Base-by-base conservation (phyloP, 202 grass and related monocot species). In the Elaeis oleifera region DNA sequence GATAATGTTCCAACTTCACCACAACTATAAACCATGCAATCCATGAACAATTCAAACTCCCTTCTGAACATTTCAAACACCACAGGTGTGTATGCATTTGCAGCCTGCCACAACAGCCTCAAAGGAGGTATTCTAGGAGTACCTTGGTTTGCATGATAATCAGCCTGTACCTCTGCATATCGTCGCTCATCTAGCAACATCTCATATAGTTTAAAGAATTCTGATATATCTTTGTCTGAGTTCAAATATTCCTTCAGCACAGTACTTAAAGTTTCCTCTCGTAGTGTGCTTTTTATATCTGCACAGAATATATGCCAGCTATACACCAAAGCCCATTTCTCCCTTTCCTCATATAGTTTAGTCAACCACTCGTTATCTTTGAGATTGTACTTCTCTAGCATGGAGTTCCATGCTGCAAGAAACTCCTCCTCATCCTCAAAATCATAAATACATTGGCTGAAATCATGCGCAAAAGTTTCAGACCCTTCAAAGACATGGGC, bases 341-440 rank as follows among this genome's bases (percentile, higher is more conserved):
- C 87, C 64, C 81, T 77, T 50, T 86, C 84, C 65, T 83, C 76
- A 74, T 76, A 91, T 67, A 96, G 70, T 68, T 84, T 88, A 72
- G 54, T 63, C 57, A 96, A 69, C 79, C 74, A 84, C 36, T 70
- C 65, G 16, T 86, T 79, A 36, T 83, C 84, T 68, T 85, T 79
- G 67, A 96, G 87, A 72, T 67, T 77, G 64, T 96, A 82, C 60
- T 76, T 91, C 60, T 77, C 81, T 18, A 91, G 63, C 76, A 91
- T 85, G 59, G 79, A 72, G 67, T 70, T 76, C 92, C 87, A 96
- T 67, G 87, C 63, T 23, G 76, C 73, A 69, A 81, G 6, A 58
- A 96, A 91, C 54, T 96, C 87, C 61, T 84, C 76, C 59, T 65
- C 84, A 73, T 96, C 92, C 63, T 85, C 81, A 14, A 96, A 51